These are phyloP conservation scores for Bryoglossum gracile DNA, from an alignment of 495 filamentous ascomycete genomes.

Conservation along the genomic window DNA sequence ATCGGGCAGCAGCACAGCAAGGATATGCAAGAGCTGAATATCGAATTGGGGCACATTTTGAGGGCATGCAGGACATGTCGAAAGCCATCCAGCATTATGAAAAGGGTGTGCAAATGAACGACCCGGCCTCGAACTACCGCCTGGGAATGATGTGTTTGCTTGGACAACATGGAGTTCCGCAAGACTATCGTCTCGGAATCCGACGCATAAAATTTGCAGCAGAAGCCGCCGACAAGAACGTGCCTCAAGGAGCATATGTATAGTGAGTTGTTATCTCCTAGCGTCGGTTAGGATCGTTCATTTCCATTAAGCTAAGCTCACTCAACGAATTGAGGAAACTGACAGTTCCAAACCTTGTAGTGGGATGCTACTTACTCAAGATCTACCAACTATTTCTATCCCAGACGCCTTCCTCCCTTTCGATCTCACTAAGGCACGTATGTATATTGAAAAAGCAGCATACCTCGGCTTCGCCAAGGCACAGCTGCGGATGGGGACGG, in stretches of 20 bases:
- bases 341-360: too few relatives aligned
- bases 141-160: conserved; percentile 96
- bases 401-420: conserved; percentile 63
- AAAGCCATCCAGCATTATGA: conserved; percentile 90
- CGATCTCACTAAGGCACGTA: conserved; percentile 63
- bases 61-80: conserved; percentile 79
- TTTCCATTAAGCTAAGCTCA: too few relatives aligned
- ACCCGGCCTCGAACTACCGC: conserved; percentile 89
- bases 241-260: conserved; percentile 93
- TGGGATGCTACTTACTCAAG: conserved; percentile 87
- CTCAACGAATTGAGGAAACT: too few relatives aligned
- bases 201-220: conserved; percentile 77
- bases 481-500: conserved; percentile 93
- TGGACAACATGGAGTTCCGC: conserved; percentile 84
- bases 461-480: conserved; percentile 96
- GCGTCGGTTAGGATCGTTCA: too few relatives aligned
- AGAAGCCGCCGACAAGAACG: conserved; percentile 89
- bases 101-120: conserved; percentile 63
- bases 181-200: conserved; percentile 71
- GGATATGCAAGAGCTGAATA: conserved; percentile 93
- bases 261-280: too few relatives aligned
- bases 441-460: conserved; percentile 93
- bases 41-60: conserved; percentile 96
- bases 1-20: conserved; percentile 75
- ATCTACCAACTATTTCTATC: conserved; percentile 78